A percentile compares a stretch with the other conserved stretches of the same genome.
Evolutionary conservation across 1,284 basidiomycete genomes (phyloP).

Genomic region (Austropuccinia psidii): DNA sequence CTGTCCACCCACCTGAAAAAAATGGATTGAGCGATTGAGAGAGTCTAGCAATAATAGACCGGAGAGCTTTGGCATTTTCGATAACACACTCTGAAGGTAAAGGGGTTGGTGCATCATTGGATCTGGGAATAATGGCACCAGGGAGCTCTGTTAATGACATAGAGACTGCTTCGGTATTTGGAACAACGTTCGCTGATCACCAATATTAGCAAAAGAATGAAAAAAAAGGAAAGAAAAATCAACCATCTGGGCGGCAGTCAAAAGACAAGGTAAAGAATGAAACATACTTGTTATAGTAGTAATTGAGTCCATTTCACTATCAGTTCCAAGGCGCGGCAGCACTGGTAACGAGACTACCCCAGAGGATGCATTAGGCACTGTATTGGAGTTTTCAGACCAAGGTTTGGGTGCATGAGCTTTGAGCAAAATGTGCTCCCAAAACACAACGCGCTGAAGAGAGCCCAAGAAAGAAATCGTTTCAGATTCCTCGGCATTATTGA

Average conservation of each 20-base stretch:
- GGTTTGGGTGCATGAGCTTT: constrained; percentile 55
- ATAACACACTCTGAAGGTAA: constrained; percentile 33
- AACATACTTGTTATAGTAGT: background rate
- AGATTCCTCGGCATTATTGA: constrained; percentile 60
- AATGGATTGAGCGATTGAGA: constrained; percentile 72
- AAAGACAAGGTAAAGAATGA: background rate
- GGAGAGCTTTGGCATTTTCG: constrained; percentile 66
- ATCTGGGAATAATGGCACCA: constrained; percentile 47
- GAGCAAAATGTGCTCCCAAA: constrained; percentile 77
- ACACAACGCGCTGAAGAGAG: constrained; percentile 67
- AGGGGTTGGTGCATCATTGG: background rate
- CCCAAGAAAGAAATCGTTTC: constrained; percentile 69
- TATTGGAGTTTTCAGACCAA: constrained; percentile 31
- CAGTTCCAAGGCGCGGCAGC: constrained; percentile 23
- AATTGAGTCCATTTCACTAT: background rate
- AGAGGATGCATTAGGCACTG: constrained; percentile 31
- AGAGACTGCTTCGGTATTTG: background rate
- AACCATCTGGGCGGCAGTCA: background rate
- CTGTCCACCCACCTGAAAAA: constrained; percentile 65
- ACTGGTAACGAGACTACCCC: constrained; percentile 10
- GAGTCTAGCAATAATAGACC: constrained; percentile 70
- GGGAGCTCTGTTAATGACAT: constrained; percentile 50
- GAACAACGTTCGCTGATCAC: constrained; percentile 9
- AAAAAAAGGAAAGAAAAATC: background rate
- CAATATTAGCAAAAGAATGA: background rate